These are phyloP conservation scores for Graphiopsis chlorocephala DNA, from an alignment of 2,329 filamentous ascomycete genomes.

Conservation along the genomic window DNA sequence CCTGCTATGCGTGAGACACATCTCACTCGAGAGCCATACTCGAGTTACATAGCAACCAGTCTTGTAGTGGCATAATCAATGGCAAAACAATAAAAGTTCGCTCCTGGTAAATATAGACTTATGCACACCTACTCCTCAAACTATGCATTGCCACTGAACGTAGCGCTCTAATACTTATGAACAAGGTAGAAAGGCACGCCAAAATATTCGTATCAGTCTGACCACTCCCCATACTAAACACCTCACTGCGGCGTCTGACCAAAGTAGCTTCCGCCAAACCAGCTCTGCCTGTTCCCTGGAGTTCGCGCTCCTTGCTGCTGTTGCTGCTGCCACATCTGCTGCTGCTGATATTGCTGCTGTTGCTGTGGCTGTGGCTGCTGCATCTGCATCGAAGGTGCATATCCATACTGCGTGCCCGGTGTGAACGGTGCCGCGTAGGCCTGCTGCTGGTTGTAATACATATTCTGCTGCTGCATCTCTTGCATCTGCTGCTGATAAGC, in stretches of 20 bases:
- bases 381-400: not conserved
- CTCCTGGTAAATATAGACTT: not conserved
- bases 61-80: not conserved
- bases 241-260: not conserved
- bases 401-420: not conserved
- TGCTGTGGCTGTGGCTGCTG: constrained; percentile 1
- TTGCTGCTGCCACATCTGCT: constrained; percentile 22
- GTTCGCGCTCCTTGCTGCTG: constrained; percentile 23
- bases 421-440: not conserved
- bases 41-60: not conserved
- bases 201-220: not conserved
- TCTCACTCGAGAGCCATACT: not conserved
- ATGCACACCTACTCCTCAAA: not conserved
- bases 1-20: not conserved
- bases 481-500: constrained; percentile 37
- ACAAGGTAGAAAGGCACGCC: not conserved
- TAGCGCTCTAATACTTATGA: not conserved
- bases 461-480: constrained; percentile 27
- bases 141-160: not conserved
- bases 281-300: constrained; percentile 13
- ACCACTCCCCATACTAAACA: not conserved
- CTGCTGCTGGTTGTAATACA: constrained; percentile 26
- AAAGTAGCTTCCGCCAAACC: constrained; percentile 15
- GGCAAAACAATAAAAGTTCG: not conserved
- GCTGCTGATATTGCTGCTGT: constrained; percentile 19